Evolutionary conservation across 352 stramenopile species (phyloP).

Genomic region (Phytophthora ohioensis): DNA sequence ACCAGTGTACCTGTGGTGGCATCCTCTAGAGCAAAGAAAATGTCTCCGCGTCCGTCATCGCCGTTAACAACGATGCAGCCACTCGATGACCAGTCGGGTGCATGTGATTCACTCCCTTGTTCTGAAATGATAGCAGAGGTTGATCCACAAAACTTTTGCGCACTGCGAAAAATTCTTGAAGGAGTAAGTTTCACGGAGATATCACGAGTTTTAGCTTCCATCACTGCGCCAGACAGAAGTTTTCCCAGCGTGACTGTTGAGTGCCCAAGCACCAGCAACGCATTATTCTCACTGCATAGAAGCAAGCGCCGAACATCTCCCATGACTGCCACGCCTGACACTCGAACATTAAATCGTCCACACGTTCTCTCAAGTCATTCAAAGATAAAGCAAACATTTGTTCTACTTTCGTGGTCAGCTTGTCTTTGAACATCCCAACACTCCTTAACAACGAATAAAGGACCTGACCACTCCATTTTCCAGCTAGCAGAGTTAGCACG

Average conservation of each 20-base stretch:
- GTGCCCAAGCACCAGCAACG: conserved; percentile 38
- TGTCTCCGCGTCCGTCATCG: conserved; percentile 36
- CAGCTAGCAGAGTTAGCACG: conserved; percentile 14
- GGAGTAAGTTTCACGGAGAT: conserved; percentile 29
- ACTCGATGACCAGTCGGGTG: conserved; percentile 25
- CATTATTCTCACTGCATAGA: conserved; percentile 54
- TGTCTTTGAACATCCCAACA: background rate
- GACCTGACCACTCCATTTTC: conserved; percentile 6
- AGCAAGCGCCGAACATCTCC: conserved; percentile 45
- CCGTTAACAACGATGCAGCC: conserved; percentile 44
- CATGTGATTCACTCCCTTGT: background rate
- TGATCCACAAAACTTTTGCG: conserved; percentile 2
- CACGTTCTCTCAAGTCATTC: background rate
- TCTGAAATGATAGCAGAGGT: conserved; percentile 8
- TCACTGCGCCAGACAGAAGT: conserved; percentile 24
- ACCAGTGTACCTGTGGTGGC: conserved; percentile 15
- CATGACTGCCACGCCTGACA: conserved; percentile 19
- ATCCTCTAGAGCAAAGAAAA: conserved; percentile 49
- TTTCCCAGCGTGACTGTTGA: conserved; percentile 33
- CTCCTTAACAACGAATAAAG: conserved; percentile 15
- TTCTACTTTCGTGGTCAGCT: background rate
- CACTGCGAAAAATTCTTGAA: conserved; percentile 6
- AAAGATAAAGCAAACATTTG: background rate
- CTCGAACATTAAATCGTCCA: conserved; percentile 10
- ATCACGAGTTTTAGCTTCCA: background rate